Evolutionary conservation across 805 yeast species (phyloP).

Genomic region (Schwanniomyces pseudopolymorphus): DNA sequence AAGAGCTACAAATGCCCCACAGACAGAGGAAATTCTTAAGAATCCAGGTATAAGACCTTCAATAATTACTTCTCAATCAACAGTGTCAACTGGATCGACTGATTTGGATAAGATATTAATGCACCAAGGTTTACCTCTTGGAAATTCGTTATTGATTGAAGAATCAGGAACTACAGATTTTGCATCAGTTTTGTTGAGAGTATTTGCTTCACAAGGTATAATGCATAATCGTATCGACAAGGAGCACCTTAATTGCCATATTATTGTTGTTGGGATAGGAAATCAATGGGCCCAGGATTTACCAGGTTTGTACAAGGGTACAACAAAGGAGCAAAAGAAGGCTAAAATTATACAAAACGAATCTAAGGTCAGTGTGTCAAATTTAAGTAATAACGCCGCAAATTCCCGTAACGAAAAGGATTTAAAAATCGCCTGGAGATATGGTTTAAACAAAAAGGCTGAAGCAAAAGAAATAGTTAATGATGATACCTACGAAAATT

Average conservation of each 20-base stretch:
- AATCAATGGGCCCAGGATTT: constrained; percentile 63
- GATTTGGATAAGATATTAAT: constrained; percentile 73
- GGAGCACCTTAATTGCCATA: constrained; percentile 48
- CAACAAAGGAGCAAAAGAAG: constrained; percentile 64
- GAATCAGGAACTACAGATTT: constrained; percentile 91
- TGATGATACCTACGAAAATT: constrained; percentile 46
- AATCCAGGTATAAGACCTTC: constrained; percentile 77
- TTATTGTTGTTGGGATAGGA: constrained; percentile 61
- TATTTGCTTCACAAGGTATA: constrained; percentile 76
- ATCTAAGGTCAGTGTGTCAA: constrained; percentile 65
- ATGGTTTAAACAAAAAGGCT: constrained; percentile 48
- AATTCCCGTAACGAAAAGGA: constrained; percentile 33
- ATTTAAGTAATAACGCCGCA: constrained; percentile 31
- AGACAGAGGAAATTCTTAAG: constrained; percentile 7
- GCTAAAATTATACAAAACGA: constrained; percentile 56
- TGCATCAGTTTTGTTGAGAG: constrained; percentile 63
- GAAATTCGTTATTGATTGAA: constrained; percentile 66
- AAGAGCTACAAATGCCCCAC: constrained; percentile 2
- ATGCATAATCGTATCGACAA: constrained; percentile 56
- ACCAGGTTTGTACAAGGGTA: constrained; percentile 76
- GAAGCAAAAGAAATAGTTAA: constrained; percentile 23
- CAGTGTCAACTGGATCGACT: constrained; percentile 76
- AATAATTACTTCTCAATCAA: constrained; percentile 66
- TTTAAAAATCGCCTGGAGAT: constrained; percentile 93
- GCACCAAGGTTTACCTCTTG: constrained; percentile 86